Conservation (phyloP, 495 filamentous ascomycete genomes). For the Choiromyces venosus region DNA sequence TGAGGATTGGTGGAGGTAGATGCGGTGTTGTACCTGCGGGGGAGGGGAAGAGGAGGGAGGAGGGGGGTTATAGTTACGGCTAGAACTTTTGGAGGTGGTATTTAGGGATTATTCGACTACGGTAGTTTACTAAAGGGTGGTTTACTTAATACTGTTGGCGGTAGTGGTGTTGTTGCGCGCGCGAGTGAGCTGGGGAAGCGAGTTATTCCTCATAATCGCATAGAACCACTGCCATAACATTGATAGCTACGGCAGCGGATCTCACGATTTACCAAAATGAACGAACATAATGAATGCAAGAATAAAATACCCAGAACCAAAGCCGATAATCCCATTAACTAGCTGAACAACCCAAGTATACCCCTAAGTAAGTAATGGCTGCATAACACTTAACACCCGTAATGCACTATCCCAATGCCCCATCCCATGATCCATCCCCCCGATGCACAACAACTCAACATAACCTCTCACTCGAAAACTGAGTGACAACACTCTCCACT, state of each 20-base stretch:
- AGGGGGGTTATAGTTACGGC: not conserved
- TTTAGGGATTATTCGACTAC: slow-evolving; percentile 50
- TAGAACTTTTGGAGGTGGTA: slow-evolving; percentile 40
- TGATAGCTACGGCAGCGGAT: not conserved
- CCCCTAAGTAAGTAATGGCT: not conserved
- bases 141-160: not conserved
- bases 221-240: not conserved
- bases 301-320: not conserved
- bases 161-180: no score
- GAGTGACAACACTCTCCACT: not conserved
- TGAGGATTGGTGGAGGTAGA: not conserved
- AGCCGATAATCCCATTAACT: not conserved
- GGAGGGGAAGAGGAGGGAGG: no score
- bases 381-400: not conserved
- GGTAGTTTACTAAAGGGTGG: not conserved
- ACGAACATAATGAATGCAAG: no score
- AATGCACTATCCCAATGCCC: not conserved
- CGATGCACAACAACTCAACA: not conserved
- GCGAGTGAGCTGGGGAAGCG: not conserved
- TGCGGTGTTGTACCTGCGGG: not conserved
- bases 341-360: not conserved
- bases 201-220: not conserved
- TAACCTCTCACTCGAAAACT: not conserved
- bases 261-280: not conserved
- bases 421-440: not conserved